Conservation (phyloP, 2,329 filamentous ascomycete genomes). For the Fulvia fulva region DNA sequence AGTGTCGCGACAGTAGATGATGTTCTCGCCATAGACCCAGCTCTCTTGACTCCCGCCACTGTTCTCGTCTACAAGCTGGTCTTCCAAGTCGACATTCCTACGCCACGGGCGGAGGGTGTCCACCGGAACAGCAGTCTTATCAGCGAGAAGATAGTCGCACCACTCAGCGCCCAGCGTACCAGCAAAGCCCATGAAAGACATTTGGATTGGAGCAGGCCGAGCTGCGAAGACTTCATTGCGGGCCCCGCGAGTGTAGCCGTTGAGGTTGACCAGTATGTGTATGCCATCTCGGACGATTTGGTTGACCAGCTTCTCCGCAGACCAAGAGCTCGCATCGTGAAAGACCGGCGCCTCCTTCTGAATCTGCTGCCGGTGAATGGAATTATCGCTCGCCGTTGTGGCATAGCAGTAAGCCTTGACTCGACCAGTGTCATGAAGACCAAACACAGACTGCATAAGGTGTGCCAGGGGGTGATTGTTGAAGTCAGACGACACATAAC, state of each 20-base stretch:
- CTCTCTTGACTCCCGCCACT: constrained; percentile 61
- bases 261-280: constrained; percentile 95
- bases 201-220: constrained; percentile 89
- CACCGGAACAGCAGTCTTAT: constrained; percentile 78
- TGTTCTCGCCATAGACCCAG: constrained; percentile 96
- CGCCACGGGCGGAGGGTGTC: constrained; percentile 77
- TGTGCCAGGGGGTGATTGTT: constrained; percentile 97
- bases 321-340: constrained; percentile 80
- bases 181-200: constrained; percentile 99
- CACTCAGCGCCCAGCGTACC: constrained; percentile 94
- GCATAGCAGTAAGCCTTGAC: constrained; percentile 92
- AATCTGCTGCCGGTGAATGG: constrained; percentile 85
- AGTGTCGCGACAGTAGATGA: constrained; percentile 88
- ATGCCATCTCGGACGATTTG: constrained; percentile 86
- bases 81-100: constrained; percentile 68
- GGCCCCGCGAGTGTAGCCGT: constrained; percentile 95
- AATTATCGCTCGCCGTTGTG: constrained; percentile 86
- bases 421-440: constrained; percentile 69
- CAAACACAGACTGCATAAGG: constrained; percentile 98
- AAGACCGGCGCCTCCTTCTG: constrained; percentile 90
- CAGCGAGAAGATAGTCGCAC: constrained; percentile 95
- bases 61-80: constrained; percentile 60
- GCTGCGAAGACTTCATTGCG: constrained; percentile 96
- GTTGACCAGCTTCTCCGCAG: constrained; percentile 74
- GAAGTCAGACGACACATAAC: constrained; percentile 97